Percentiles rank a stretch among this genome's conserved stretches.
These are phyloP conservation scores for Pyrenophora graminea DNA, from an alignment of 2,329 filamentous ascomycete species.

Conservation along the genomic window DNA sequence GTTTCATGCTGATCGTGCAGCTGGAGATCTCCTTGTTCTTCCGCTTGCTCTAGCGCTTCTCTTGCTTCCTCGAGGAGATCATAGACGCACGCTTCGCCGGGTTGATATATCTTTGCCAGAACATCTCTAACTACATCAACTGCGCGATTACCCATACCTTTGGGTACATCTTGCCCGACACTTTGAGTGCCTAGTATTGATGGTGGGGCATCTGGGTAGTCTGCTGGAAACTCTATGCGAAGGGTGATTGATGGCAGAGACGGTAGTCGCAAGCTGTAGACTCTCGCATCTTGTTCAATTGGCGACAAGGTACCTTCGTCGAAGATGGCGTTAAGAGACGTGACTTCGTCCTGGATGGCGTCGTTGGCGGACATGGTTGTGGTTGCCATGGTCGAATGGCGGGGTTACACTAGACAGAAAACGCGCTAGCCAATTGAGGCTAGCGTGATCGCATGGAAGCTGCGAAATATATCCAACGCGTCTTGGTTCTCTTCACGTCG, in stretches of 20 bases:
- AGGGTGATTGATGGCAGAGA: constrained; percentile 60
- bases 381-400: constrained; percentile 16
- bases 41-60: constrained; percentile 56
- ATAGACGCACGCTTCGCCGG: constrained; percentile 82
- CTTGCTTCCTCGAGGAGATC: constrained; percentile 76
- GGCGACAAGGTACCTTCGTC: constrained; percentile 64
- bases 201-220: constrained; percentile 77
- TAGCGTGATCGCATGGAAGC: background rate
- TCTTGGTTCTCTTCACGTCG: constrained; percentile 3
- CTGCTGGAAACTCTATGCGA: constrained; percentile 67
- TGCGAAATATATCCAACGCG: constrained; percentile 15
- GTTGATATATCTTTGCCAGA: constrained; percentile 68
- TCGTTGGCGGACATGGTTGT: constrained; percentile 37
- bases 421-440: constrained; percentile 16
- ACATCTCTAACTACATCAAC: constrained; percentile 71
- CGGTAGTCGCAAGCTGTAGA: constrained; percentile 65
- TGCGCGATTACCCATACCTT: constrained; percentile 73
- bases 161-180: constrained; percentile 68
- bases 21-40: constrained; percentile 34
- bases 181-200: constrained; percentile 77
- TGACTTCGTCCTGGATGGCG: constrained; percentile 71
- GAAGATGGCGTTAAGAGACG: constrained; percentile 85
- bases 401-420: constrained; percentile 15
- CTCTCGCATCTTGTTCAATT: constrained; percentile 31
- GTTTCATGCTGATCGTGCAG: constrained; percentile 27